Evolutionary conservation across 2,329 filamentous ascomycete genomes (phyloP), one percentile per base, ranked within the genome.

Genomic region (Aspergillus ibericus): DNA sequence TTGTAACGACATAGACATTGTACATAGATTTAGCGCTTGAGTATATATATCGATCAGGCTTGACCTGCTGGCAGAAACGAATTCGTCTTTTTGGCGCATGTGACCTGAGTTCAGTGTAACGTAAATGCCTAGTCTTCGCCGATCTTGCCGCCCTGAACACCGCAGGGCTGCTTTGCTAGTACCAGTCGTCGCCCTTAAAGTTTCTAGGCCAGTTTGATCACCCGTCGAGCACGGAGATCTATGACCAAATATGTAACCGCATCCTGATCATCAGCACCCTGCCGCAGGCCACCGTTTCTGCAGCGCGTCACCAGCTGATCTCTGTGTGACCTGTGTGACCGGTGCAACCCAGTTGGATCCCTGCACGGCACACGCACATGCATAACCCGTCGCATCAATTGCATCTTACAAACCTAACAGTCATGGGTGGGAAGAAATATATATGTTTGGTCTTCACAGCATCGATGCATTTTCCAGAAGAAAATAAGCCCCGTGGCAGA

Each of bases 21-120:
- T 48, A 48, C 16, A 48, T 48, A 48, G 25, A 48, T 29, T 48
- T 48, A 15, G 15, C n/a, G 22, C 16, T n/a, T 20, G 12, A 16
- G 18, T 44, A 42, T 53, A 44, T 34, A 42, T 32, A 53, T 44
- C 20, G 27, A 32, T 32, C 36, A 42, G 36, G 36, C 27, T 44
- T 32, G 51, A 53, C 51, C 36, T 53, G 51, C 44, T 48, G 51
- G 40, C 40, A 53, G 25, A 44, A 32, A 16, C 16, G 25, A 12
- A 20, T 34, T 34, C 18, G 12, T 42, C 38, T 47, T n/a, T 35
- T 22, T 27, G 20, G 29, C 22, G 42, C 42, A 47, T 47, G 42
- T 47, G 42, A 47, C 42, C n/a, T 42, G 18, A 9, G 22, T 42
- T 13, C 18, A 20, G 38, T 13, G 38, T 42, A 42, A 42, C 38